phyloP scores from a whole-genome alignment of 2,329 filamentous ascomycete species.

The Neurospora sp. region DNA sequence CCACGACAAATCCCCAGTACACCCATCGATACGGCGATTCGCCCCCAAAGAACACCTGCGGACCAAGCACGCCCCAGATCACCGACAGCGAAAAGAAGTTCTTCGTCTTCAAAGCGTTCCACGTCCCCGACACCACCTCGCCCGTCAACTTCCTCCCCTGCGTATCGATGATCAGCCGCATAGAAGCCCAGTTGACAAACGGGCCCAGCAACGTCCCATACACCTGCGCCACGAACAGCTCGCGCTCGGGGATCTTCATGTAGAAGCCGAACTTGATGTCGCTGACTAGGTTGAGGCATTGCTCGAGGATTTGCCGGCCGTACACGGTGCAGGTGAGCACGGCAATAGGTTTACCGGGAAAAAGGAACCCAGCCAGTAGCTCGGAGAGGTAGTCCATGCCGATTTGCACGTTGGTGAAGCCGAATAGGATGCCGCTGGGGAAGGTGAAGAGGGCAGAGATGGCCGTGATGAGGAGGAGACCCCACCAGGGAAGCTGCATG shows the following conservation, averaged over 20 bases:
- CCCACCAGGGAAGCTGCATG: constrained; percentile 23
- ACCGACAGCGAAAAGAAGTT: background rate
- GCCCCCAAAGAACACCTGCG: constrained; percentile 19
- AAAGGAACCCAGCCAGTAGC: constrained; percentile 21
- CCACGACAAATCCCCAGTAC: constrained; percentile 21
- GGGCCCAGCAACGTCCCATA: background rate
- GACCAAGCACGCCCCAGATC: background rate
- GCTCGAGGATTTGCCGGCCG: constrained; percentile 25
- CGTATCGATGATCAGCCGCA: background rate
- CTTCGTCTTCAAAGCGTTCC: background rate
- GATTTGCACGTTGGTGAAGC: constrained; percentile 21
- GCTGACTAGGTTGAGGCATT: constrained; percentile 23
- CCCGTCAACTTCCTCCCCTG: background rate
- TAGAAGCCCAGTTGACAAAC: background rate
- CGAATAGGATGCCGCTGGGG: constrained; percentile 24
- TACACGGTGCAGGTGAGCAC: constrained; percentile 21
- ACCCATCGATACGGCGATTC: constrained; percentile 20
- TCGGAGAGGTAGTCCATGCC: constrained; percentile 22
- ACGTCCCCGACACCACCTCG: background rate
- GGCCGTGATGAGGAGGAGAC: constrained; percentile 19
- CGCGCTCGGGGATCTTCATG: constrained; percentile 27
- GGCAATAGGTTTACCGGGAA: constrained; percentile 22
- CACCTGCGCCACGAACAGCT: constrained; percentile 25
- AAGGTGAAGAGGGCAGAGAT: constrained; percentile 20
- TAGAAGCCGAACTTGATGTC: constrained; percentile 29